Base-by-base conservation (phyloP, 371 early-diverging fungal species). In the Mortierella sp. region DNA sequence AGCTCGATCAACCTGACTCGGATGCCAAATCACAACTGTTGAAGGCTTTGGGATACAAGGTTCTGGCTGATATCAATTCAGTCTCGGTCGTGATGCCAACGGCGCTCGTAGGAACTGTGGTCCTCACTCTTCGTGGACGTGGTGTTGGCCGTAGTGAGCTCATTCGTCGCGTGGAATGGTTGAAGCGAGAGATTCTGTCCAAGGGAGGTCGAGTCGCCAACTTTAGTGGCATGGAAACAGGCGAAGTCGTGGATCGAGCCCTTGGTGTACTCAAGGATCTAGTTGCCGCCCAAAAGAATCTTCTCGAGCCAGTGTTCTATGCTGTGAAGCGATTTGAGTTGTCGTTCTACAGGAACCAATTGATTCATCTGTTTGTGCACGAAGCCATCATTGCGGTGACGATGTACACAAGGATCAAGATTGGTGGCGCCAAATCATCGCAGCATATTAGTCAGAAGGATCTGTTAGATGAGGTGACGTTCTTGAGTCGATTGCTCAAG, bases 241-340 rank as follows among this genome's bases (percentile, higher is more conserved):
- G 85, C 23, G 85, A 85, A 2, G 85, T 91, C 52, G 91, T 91
- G 21, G 89, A 89, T 64, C 82, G 88, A 9, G 90, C 91, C 0
- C 72, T 91, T 37, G 81, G 80, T n/a, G 91, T 92, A 6, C 86
- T 95, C 63, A 88, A 90, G 59, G 94, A 94, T 45, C 75, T 94
- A 25, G 90, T 95, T 68, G 95, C 94, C 7, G 85, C 88, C 58
- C 87, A 93, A 58, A 89, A 84, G 61, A 95, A 94, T 43, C 82
- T 96, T 18, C 73, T 96, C 16, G 96, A 96, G 64, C 92, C 93
- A 11, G 93, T 94, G n/a, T 96, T 93, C 75, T 95, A 93, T 74
- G 93, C 92, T 2, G 85, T 90, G 48, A 93, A 93, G 68, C 88
- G 94, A n/a, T 96, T 95, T 73, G 95, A 95, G 75, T 82, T 96